Conservation (phyloP, 768 basidiomycete genomes). For the Suillus hirtellus region DNA sequence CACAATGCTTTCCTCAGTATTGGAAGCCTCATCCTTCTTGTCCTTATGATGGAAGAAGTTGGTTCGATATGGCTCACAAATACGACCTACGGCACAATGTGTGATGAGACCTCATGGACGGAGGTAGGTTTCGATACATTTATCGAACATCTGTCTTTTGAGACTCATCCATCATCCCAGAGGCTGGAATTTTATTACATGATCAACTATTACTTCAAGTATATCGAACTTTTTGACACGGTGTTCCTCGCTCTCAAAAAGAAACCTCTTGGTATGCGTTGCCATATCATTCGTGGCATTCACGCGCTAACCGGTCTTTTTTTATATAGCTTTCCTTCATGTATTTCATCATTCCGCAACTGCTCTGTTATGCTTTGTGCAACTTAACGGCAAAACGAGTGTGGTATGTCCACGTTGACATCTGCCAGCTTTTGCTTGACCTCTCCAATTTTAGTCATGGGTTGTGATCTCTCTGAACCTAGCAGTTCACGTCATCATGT, state of each 20-base stretch:
- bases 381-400: conserved; percentile 92
- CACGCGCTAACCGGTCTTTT: conserved; percentile 10
- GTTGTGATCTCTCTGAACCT: conserved; percentile 91
- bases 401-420: conserved; percentile 58
- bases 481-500: conserved; percentile 96
- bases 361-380: conserved; percentile 90
- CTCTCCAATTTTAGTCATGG: conserved; percentile 74
- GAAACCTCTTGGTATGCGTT: conserved; percentile 83
- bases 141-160: conserved; percentile 3
- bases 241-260: conserved; percentile 98
- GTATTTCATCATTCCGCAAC: conserved; percentile 99
- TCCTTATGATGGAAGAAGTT: conserved; percentile 92
- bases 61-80: conserved; percentile 73
- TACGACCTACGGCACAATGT: conserved; percentile 77
- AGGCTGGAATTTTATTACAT: conserved; percentile 96
- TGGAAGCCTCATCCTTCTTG: conserved; percentile 82
- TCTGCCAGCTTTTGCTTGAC: conserved; percentile 4
- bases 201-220: conserved; percentile 99
- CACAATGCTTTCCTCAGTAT: conserved; percentile 89
- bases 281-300: conserved; percentile 3
- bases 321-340: conserved; percentile 81
- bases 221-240: conserved; percentile 94
- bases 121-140: conserved; percentile 53
- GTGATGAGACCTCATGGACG: conserved; percentile 79
- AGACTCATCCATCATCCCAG: conserved; percentile 39